phyloP scores from a whole-genome alignment of 805 yeast genomes.

The Wickerhamiella qilinensis region DNA sequence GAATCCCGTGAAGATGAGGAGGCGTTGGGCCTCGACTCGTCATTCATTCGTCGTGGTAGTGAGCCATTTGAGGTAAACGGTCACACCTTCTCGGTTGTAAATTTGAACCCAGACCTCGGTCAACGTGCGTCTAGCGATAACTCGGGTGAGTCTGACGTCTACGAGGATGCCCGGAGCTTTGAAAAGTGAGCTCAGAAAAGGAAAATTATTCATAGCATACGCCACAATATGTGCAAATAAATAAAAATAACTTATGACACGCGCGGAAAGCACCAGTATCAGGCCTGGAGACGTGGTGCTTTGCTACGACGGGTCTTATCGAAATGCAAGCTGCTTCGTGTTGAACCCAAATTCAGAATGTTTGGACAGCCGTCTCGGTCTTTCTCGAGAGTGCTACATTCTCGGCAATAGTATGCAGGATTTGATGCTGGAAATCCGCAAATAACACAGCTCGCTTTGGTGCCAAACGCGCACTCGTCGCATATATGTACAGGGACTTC shows the following conservation, averaged over 20 bases:
- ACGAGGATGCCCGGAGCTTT: neutral
- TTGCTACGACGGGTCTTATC: neutral
- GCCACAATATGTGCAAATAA: no score
- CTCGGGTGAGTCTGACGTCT: neutral
- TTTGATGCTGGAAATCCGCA: slow-evolving; percentile 51
- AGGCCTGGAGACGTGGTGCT: neutral
- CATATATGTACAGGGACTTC: slow-evolving; percentile 54
- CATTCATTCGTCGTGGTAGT: neutral
- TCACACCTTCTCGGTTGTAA: slow-evolving; percentile 19
- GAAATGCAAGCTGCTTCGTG: slow-evolving; percentile 1
- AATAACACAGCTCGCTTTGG: slow-evolving; percentile 53
- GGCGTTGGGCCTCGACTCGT: neutral
- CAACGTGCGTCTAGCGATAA: neutral
- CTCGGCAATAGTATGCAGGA: slow-evolving; percentile 71
- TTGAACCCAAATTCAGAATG: slow-evolving; percentile 66
- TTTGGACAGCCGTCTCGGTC: slow-evolving; percentile 90
- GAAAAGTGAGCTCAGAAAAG: no score
- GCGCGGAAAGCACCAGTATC: neutral
- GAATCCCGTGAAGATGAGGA: neutral
- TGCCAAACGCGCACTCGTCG: slow-evolving; percentile 72
- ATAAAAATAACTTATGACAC: no score
- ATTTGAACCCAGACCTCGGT: slow-evolving; percentile 20
- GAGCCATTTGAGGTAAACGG: slow-evolving; percentile 16
- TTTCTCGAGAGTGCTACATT: slow-evolving; percentile 64
- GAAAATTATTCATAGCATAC: no score